phyloP scores from a whole-genome alignment of 495 filamentous ascomycete species.

The Clavariopsis aquatica region DNA sequence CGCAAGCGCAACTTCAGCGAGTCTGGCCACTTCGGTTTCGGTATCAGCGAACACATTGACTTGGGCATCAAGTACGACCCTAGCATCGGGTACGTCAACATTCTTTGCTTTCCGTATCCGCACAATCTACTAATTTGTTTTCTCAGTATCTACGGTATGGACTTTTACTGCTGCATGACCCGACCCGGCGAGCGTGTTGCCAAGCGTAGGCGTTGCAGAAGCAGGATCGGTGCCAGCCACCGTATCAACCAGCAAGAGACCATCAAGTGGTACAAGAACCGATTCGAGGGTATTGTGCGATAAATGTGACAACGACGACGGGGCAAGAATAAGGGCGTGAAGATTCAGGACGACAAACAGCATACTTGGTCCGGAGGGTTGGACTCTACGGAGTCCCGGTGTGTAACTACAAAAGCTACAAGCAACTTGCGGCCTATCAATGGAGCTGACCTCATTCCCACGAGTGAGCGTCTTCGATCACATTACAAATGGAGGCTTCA shows the following conservation, averaged over 20 bases:
- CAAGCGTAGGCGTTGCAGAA: conserved; percentile 86
- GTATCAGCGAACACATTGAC: conserved; percentile 99
- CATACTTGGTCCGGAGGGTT: conserved; percentile 26
- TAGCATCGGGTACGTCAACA: conserved; percentile 33
- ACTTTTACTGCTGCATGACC: conserved; percentile 99
- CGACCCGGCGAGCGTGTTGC: conserved; percentile 97
- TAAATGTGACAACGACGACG: conserved; percentile 52
- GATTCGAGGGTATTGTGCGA: conserved; percentile 97
- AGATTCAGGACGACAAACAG: conserved; percentile 25
- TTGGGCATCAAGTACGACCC: conserved; percentile 99
- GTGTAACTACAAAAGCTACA: conserved; percentile 35
- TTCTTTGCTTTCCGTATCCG: background rate
- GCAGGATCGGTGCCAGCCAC: conserved; percentile 82
- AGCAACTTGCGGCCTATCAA: conserved; percentile 43
- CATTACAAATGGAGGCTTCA: conserved; percentile 45
- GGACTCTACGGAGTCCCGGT: conserved; percentile 27
- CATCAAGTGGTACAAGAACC: conserved; percentile 99
- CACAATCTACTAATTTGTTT: conserved; percentile 13
- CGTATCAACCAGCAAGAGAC: conserved; percentile 91
- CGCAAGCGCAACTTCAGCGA: conserved; percentile 99
- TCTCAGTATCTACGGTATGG: conserved; percentile 93
- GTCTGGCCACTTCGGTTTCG: conserved; percentile 99
- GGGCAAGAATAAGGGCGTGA: conserved; percentile 1
- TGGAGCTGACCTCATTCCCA: conserved; percentile 31
- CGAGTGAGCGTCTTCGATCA: conserved; percentile 34